These are phyloP conservation scores for Raddia distichophylla DNA, from an alignment of 176 grass and related monocot species.

Conservation along the genomic window DNA sequence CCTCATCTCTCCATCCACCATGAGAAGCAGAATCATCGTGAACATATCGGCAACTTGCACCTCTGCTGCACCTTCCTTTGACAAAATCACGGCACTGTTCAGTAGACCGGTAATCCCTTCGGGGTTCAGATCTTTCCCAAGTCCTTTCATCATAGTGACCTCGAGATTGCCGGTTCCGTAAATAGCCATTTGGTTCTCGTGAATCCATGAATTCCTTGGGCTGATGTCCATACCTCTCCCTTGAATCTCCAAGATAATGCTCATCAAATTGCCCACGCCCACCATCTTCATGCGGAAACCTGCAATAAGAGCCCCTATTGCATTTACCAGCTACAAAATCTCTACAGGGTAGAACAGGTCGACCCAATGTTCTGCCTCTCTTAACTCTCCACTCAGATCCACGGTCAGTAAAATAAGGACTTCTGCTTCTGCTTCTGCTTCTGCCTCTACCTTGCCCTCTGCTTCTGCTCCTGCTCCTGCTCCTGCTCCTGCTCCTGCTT, in stretches of 20 bases:
- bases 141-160: slow-evolving; percentile 64
- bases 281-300: slow-evolving; percentile 82
- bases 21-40: slow-evolving; percentile 74
- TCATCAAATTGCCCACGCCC: slow-evolving; percentile 52
- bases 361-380: slow-evolving; percentile 63
- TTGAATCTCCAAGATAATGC: slow-evolving; percentile 50
- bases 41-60: slow-evolving; percentile 64
- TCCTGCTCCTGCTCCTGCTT: slow-evolving; percentile 56
- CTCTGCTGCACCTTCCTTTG: slow-evolving; percentile 78
- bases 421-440: slow-evolving; percentile 74
- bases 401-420: slow-evolving; percentile 66
- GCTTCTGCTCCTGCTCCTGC: slow-evolving; percentile 45
- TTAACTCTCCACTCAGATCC: slow-evolving; percentile 60
- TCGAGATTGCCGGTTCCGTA: slow-evolving; percentile 48
- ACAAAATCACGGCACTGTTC: slow-evolving; percentile 85
- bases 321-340: slow-evolving; percentile 89
- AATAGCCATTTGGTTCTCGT: slow-evolving; percentile 67
- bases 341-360: slow-evolving; percentile 59
- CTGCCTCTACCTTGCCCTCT: slow-evolving; percentile 50
- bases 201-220: slow-evolving; percentile 62
- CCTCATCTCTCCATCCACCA: slow-evolving; percentile 72
- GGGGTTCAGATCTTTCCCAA: slow-evolving; percentile 65
- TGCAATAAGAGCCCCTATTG: slow-evolving; percentile 77
- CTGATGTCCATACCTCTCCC: slow-evolving; percentile 57
- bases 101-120: slow-evolving; percentile 51